Evolutionary conservation across 2,329 filamentous ascomycete genomes (phyloP).

Genomic region (Pseudocercospora macadamiae): DNA sequence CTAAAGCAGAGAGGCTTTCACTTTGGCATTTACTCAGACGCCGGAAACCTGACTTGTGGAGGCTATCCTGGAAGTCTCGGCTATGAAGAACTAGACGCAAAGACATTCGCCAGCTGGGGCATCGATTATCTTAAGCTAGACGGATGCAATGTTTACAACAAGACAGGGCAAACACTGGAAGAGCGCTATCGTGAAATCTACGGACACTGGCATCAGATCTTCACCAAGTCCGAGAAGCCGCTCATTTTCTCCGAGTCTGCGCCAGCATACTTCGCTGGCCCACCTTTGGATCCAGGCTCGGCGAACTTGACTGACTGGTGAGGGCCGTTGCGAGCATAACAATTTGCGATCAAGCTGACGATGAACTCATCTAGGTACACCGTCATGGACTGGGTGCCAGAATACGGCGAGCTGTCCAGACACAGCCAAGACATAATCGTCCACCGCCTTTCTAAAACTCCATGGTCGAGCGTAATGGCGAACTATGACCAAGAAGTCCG

Average conservation of each 20-base stretch:
- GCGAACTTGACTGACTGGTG: conserved; percentile 5
- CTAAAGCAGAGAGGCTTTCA: conserved; percentile 55
- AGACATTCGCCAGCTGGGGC: conserved; percentile 61
- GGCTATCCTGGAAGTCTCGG: conserved; percentile 61
- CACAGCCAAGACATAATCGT: not conserved
- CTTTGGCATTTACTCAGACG: conserved; percentile 65
- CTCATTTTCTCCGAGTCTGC: conserved; percentile 6
- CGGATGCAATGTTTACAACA: conserved; percentile 6
- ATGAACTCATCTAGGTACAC: not conserved
- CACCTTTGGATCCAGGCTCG: not conserved
- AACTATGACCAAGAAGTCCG: conserved; percentile 5
- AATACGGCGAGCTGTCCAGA: not conserved
- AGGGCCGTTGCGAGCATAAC: not conserved
- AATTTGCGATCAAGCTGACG: not conserved
- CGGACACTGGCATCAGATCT: conserved; percentile 1
- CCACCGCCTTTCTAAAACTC: not conserved
- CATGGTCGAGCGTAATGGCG: not conserved
- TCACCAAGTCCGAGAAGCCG: not conserved
- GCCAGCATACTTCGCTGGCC: conserved; percentile 1
- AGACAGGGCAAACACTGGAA: not conserved
- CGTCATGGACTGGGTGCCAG: conserved; percentile 2
- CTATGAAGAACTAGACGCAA: conserved; percentile 61
- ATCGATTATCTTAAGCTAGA: conserved; percentile 59
- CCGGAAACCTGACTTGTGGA: conserved; percentile 48
- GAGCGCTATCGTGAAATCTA: conserved; percentile 2